These are phyloP conservation scores for Astraeus odoratus DNA, from an alignment of 768 basidiomycete genomes.

Conservation along the genomic window DNA sequence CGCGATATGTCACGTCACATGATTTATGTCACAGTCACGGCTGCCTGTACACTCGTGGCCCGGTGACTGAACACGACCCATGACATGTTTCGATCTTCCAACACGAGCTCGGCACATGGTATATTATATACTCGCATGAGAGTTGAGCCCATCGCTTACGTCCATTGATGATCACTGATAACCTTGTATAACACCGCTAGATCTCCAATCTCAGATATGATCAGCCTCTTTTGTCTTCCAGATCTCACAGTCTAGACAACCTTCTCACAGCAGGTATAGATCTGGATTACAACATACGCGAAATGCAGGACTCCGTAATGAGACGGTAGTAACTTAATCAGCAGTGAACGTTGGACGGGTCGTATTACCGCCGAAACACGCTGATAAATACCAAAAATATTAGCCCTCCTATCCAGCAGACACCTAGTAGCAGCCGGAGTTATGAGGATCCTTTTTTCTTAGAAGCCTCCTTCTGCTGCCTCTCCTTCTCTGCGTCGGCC, in stretches of 20 bases:
- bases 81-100: too few relatives aligned
- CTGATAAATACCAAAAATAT: background rate
- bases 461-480: conserved; percentile 54
- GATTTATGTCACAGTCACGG: conserved; percentile 5
- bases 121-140: too few relatives aligned
- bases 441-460: background rate
- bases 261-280: too few relatives aligned
- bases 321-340: background rate
- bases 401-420: background rate
- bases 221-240: background rate
- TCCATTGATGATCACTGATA: too few relatives aligned
- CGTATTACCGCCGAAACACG: background rate
- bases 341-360: background rate
- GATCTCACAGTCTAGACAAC: too few relatives aligned
- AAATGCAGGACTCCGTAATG: background rate
- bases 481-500: conserved; percentile 47
- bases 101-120: too few relatives aligned
- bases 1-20: conserved; percentile 27
- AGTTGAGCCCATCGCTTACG: too few relatives aligned
- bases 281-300: too few relatives aligned
- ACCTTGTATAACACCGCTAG: background rate
- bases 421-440: background rate
- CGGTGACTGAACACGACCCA: too few relatives aligned
- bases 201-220: background rate
- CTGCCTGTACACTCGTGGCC: too few relatives aligned